These are phyloP conservation scores for Colletotrichum sp. DNA, from an alignment of 2,329 filamentous ascomycete genomes.

Conservation along the genomic window DNA sequence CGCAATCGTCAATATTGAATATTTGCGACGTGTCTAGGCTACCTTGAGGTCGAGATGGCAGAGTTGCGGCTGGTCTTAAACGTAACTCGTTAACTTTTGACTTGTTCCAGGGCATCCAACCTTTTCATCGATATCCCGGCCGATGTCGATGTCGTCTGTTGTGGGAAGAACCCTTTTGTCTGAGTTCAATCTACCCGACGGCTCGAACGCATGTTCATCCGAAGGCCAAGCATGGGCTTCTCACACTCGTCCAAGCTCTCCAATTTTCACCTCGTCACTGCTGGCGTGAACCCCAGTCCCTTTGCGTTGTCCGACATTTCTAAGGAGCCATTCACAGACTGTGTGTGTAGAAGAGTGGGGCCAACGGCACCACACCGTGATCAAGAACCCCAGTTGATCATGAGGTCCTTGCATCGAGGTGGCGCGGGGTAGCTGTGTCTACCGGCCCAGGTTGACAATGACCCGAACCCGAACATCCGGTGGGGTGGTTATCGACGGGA, in stretches of 20 bases:
- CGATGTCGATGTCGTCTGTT: neutral
- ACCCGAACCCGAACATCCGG: neutral
- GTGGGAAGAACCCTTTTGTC: neutral
- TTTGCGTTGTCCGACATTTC: neutral
- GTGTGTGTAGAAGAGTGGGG: neutral
- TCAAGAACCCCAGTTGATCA: neutral
- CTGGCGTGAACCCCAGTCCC: neutral
- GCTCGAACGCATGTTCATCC: neutral
- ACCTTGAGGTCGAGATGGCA: neutral
- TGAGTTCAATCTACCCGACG: neutral
- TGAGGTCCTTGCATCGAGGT: neutral
- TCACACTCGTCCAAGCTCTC: neutral
- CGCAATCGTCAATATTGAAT: neutral
- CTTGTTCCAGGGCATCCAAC: neutral
- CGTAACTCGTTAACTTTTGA: neutral
- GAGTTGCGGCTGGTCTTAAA: neutral
- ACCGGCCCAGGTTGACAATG: neutral
- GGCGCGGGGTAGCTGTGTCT: neutral
- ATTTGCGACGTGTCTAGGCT: neutral
- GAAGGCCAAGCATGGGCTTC: neutral
- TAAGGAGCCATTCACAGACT: neutral
- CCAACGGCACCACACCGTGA: neutral
- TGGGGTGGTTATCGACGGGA: neutral
- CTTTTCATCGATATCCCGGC: neutral
- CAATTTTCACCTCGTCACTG: neutral